phyloP scores from a whole-genome alignment of 768 basidiomycete species.

The Leccinum fibrillosum region DNA sequence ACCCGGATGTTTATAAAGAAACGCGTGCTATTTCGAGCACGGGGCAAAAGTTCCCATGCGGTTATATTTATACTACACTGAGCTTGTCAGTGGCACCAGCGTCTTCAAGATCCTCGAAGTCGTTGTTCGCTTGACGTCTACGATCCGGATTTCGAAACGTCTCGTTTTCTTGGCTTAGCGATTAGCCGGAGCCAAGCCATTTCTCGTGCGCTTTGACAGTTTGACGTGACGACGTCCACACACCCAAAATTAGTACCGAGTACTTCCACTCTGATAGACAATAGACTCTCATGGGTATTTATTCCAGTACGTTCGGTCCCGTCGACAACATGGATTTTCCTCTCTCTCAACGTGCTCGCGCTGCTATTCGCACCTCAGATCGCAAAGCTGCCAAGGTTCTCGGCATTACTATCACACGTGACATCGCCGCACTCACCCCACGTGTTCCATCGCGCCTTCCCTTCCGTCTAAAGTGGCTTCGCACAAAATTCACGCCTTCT shows the following conservation, averaged over 20 bases:
- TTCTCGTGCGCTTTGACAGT: no score
- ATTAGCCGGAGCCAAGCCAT: not conserved
- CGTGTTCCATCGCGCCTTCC: not conserved
- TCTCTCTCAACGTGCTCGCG: not conserved
- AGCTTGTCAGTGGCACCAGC: no score
- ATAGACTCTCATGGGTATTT: not conserved
- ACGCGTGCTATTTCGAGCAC: not conserved
- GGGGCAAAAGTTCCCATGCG: not conserved
- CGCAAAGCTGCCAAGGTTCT: not conserved
- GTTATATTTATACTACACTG: not conserved
- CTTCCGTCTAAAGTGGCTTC: not conserved
- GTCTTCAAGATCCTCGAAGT: not conserved
- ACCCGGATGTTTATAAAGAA: not conserved
- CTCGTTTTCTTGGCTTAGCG: not conserved
- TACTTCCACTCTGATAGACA: not conserved
- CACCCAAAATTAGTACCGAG: no score
- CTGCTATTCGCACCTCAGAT: not conserved
- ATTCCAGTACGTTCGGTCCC: not conserved
- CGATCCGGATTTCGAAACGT: not conserved
- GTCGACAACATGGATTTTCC: not conserved
- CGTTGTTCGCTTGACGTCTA: not conserved
- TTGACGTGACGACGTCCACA: no score
- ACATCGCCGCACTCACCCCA: not conserved
- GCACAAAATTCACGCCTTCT: not conserved
- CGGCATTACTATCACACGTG: not conserved